Conservation (phyloP, 768 basidiomycete species). For the Pleurotus pulmonarius region DNA sequence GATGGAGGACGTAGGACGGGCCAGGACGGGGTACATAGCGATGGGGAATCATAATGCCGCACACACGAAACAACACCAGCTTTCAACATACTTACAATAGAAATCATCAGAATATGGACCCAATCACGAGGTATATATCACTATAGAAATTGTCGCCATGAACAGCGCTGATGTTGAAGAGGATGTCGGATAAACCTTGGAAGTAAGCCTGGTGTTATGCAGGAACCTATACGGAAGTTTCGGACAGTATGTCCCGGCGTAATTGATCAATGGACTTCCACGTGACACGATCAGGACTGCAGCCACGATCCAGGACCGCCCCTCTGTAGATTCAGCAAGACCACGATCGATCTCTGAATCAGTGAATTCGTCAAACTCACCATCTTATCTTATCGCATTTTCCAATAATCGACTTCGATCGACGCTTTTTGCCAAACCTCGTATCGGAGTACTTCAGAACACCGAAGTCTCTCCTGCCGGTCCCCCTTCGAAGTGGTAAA, state of each 20-base stretch:
- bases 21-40: too few species aligned
- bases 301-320: too few species aligned
- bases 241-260: background rate
- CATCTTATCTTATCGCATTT: slow-evolving; percentile 3
- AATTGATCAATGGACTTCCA: background rate
- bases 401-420: slow-evolving; percentile 4
- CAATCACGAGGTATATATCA: too few species aligned
- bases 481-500: background rate
- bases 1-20: too few species aligned
- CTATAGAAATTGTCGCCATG: too few species aligned
- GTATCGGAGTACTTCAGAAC: background rate
- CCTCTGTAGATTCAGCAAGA: too few species aligned
- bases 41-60: too few species aligned
- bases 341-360: background rate
- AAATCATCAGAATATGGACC: too few species aligned
- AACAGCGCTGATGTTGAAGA: background rate
- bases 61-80: too few species aligned
- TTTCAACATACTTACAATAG: too few species aligned
- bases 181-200: slow-evolving; percentile 1
- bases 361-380: background rate
- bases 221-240: slow-evolving; percentile 5
- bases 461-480: slow-evolving; percentile 1
- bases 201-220: background rate
- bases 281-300: background rate
- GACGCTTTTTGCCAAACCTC: background rate